Evolutionary conservation across 139 green algal species (phyloP), one percentile per base, ranked within the genome.

Genomic region (Zygnema circumcarinatum): DNA sequence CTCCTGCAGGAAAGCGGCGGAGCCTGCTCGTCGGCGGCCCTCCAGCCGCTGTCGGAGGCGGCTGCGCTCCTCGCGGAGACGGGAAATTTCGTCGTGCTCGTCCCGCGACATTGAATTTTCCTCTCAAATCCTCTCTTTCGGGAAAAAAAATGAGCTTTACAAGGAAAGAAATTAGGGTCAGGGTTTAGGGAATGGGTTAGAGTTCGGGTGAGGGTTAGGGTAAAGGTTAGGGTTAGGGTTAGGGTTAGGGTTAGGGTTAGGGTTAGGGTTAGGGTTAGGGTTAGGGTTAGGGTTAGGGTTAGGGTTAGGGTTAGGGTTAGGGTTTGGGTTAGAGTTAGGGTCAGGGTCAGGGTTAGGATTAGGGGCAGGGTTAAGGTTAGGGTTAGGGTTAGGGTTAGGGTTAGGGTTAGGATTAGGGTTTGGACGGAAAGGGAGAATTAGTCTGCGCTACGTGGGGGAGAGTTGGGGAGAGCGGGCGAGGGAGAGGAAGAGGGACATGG

Each of bases 61-160:
- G 25, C 38, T 74, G 38, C 76, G 76, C 76, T 84, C 47, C 76
- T 84, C 47, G 3, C 38, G 35, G 25, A 84, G 38, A 36, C 67
- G 38, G 16, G 76, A 54, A 78, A 84, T 84, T 35, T 84, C 76
- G 32, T 56, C 76, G 42, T 33, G 32, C 29, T 84, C 76, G 22
- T 74, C 76, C 7, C 16, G 47, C 7, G 7, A 7, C 47, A 62
- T 62, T n/a, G n/a, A n/a, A n/a, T n/a, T n/a, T n/a, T n/a, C n/a
- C n/a, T n/a, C n/a, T n/a, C n/a, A n/a, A n/a, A n/a, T n/a, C n/a
- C n/a, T n/a, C n/a, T n/a, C n/a, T n/a, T n/a, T n/a, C n/a, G n/a
- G n/a, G n/a, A n/a, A n/a, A n/a, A n/a, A 62, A 16, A 62, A 16
- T 25, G 7, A 62, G 47, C 7, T 62, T 62, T 62, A 16, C 16